Evolutionary conservation across 2,329 filamentous ascomycete species (phyloP).

Genomic region (Arthrobotrys musiformis): DNA sequence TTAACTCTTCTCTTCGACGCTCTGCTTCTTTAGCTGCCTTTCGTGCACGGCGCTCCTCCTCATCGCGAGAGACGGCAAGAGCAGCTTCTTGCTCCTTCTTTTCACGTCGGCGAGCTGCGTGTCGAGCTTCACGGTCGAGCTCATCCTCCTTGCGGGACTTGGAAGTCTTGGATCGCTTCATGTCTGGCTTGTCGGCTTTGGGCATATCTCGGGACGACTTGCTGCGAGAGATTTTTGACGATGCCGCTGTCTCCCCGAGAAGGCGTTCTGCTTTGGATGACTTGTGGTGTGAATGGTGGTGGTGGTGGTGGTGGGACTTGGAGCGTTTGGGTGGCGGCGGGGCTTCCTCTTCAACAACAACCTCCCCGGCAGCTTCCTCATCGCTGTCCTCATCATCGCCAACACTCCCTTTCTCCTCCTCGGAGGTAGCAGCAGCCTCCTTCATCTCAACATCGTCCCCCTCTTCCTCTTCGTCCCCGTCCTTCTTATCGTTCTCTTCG

Average conservation of each 20-base stretch:
- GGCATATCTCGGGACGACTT: slow-evolving; percentile 46
- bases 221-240: slow-evolving; percentile 16
- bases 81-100: slow-evolving; percentile 49
- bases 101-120: slow-evolving; percentile 45
- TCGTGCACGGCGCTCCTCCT: slow-evolving; percentile 49
- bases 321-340: slow-evolving; percentile 19
- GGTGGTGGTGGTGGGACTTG: slow-evolving; percentile 23
- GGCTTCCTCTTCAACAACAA: slow-evolving; percentile 6
- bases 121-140: slow-evolving; percentile 46
- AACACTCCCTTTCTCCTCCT: neutral
- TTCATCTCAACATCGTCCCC: slow-evolving; percentile 10
- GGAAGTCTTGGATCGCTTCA: slow-evolving; percentile 52
- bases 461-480: neutral
- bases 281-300: slow-evolving; percentile 13
- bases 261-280: slow-evolving; percentile 47
- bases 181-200: slow-evolving; percentile 26
- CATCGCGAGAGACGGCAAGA: slow-evolving; percentile 42
- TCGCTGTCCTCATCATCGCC: slow-evolving; percentile 6
- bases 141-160: slow-evolving; percentile 52
- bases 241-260: slow-evolving; percentile 31
- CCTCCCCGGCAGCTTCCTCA: neutral
- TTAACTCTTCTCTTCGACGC: slow-evolving; percentile 44
- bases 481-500: neutral
- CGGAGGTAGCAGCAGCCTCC: neutral
- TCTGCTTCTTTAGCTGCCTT: slow-evolving; percentile 46